phyloP scores from a whole-genome alignment of 805 yeast species.

The Yamadazyma paraphyllophila region DNA sequence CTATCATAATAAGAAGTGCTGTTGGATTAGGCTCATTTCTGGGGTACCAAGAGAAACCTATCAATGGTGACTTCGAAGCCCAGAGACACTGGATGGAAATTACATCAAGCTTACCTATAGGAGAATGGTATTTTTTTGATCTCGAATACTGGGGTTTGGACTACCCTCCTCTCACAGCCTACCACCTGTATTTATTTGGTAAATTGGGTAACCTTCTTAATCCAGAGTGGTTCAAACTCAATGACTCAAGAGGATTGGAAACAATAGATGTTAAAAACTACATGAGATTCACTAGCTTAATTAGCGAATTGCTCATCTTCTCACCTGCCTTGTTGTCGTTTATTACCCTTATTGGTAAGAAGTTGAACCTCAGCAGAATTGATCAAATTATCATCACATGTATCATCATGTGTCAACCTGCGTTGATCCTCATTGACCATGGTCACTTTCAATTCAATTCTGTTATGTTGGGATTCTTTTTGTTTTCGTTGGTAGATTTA shows the following conservation, averaged over 20 bases:
- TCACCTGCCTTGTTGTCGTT: constrained; percentile 78
- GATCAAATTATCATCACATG: constrained; percentile 77
- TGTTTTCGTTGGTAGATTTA: constrained; percentile 64
- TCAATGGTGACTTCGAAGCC: constrained; percentile 95
- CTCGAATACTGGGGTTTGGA: constrained; percentile 94
- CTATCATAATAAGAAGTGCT: constrained; percentile 75
- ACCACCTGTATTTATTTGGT: constrained; percentile 82
- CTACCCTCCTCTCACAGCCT: constrained; percentile 96
- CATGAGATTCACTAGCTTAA: constrained; percentile 78
- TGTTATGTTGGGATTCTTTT: constrained; percentile 87
- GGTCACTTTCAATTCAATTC: constrained; percentile 97
- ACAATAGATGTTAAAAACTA: constrained; percentile 63
- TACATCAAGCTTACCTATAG: constrained; percentile 70
- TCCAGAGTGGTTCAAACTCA: constrained; percentile 72
- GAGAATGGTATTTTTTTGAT: constrained; percentile 86
- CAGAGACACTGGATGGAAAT: constrained; percentile 98
- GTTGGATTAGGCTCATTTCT: constrained; percentile 88
- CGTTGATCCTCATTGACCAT: constrained; percentile 82
- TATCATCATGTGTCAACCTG: constrained; percentile 81
- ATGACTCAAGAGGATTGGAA: constrained; percentile 75
- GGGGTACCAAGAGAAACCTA: constrained; percentile 69
- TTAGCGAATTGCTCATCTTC: constrained; percentile 71
- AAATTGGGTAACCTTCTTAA: constrained; percentile 63
- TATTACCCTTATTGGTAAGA: constrained; percentile 68
- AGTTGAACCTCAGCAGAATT: constrained; percentile 54